Evolutionary conservation across 306 rosid genomes (phyloP), one percentile per base, ranked within the genome.

Genomic region (Lathyrus oleraceus): DNA sequence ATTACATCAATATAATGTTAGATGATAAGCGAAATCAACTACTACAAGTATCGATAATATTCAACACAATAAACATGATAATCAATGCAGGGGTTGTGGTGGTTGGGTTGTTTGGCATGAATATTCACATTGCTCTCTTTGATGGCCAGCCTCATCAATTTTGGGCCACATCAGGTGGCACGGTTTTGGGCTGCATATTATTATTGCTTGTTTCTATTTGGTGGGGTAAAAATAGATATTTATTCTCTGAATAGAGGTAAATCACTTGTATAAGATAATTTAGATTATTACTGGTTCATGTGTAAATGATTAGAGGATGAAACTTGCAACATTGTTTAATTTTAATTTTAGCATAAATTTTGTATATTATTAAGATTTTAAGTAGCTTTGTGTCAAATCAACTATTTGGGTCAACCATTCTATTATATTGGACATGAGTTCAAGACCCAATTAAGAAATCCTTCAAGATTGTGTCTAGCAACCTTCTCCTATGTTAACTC

Each of bases 21-120:
- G 96, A 92, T 76, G 98, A 88, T 84, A 92, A 92, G 63, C 84
- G 72, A 85, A 88, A 92, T 70, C 85, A 90, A 57, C 93, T 93
- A 44, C 85, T 88, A 6, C 98, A 90, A 71, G 88, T 76, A 83
- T 81, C 85, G 65, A 84, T 90, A 17, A 61, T 13, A 54, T 47
- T 78, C 16, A 23, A 61, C 28, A 61, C 67, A 8, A 10, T 74
- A 9, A 82, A 51, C 52, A 20, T 78, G 78, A 65, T 82, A 20
- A 0, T 75, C 0, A 79, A 23, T 61, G 83, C 71, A 0, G 74
- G 79, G 10, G 67, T 82, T 21, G 81, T 61, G 66, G 78, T 78
- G 15, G 71, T 70, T 14, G 86, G 81, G 10, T 6, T 79, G 61
- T 82, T 78, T 53, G 86, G 76, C 19, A 75, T 82, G 86, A 82